Evolutionary conservation across 192 early-diverging fungal genomes (phyloP), one percentile per base, ranked within the genome.

Genomic region (Coemansia sp.): DNA sequence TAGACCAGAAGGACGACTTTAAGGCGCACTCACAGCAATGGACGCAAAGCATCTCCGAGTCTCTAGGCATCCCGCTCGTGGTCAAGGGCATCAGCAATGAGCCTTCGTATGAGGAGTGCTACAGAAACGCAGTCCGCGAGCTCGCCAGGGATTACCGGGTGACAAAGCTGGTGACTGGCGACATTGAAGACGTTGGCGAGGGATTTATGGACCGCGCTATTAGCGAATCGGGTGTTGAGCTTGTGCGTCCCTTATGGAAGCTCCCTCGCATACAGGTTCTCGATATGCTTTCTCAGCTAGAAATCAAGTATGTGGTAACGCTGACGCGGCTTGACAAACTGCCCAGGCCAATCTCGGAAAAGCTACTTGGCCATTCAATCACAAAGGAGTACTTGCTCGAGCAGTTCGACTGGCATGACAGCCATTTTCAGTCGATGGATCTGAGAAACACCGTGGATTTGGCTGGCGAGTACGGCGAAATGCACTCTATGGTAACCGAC

Each of bases 391-490:
- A 54, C 36, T n/a, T 83, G 46, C 47, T 82, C 28, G 60, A 82
- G 52, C 58, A 69, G 14, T 67, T 74, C 16, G 64, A 72, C 0
- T 61, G 74, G 61, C 75, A 76, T 0, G 69, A 70, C 23, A 45
- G 50, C 2, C 52, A 60, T 10, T 65, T 72, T 0, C 23, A 35
- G 28, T 11, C 32, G 3, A 22, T 48, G 6, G 64, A 66, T 34
- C n/a, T 67, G 30, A 32, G 10, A 19, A 22, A 53, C 13, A 24
- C 42, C 9, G 80, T 89, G 8, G 87, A 88, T 50, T 61, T 79
- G 58, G 80, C 79, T 24, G 88, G 88, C 11, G 88, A 90, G 62
- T 80, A 74, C 42, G 88, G 88, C 11, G 88, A 90, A 63, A 88
- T 85, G 50, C 88, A 90, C 52, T 87, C 87, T 2, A 87, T 88